Conservation (phyloP, 148 eudicot species). For the Rhododendron henanense region DNA sequence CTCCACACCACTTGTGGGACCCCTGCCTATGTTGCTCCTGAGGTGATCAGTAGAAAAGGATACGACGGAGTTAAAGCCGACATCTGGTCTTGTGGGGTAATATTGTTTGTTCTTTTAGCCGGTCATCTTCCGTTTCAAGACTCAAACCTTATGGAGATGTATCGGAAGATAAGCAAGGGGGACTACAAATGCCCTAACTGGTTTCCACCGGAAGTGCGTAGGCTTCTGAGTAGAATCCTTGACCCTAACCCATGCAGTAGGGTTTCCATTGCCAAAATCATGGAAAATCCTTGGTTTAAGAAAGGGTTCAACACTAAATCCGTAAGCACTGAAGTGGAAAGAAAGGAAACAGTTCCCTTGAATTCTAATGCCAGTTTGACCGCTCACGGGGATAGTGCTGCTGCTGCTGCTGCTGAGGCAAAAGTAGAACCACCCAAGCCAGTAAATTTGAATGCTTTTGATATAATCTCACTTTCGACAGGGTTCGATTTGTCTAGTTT, state of each 20-base stretch:
- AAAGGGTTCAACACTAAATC: slow-evolving; percentile 41
- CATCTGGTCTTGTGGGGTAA: slow-evolving; percentile 91
- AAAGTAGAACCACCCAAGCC: slow-evolving; percentile 30
- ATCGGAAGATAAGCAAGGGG: slow-evolving; percentile 59
- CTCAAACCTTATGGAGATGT: slow-evolving; percentile 61
- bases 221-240: slow-evolving; percentile 50
- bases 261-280: slow-evolving; percentile 67
- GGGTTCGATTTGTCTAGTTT: slow-evolving; percentile 81
- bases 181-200: slow-evolving; percentile 63
- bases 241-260: slow-evolving; percentile 70
- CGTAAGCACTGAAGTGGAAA: background rate
- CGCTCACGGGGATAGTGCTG: background rate
- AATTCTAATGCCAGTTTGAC: slow-evolving; percentile 12
- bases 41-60: slow-evolving; percentile 65
- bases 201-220: slow-evolving; percentile 63
- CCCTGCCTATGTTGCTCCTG: slow-evolving; percentile 86
- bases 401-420: slow-evolving; percentile 3
- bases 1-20: slow-evolving; percentile 86
- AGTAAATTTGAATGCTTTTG: slow-evolving; percentile 72
- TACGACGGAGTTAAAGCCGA: slow-evolving; percentile 90
- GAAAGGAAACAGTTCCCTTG: slow-evolving; percentile 8
- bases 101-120: slow-evolving; percentile 57
- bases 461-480: slow-evolving; percentile 68
- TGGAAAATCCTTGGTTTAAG: slow-evolving; percentile 68
- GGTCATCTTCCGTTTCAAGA: slow-evolving; percentile 73